phyloP scores from a whole-genome alignment of 805 yeast genomes.

The Candida taoyuanica region DNA sequence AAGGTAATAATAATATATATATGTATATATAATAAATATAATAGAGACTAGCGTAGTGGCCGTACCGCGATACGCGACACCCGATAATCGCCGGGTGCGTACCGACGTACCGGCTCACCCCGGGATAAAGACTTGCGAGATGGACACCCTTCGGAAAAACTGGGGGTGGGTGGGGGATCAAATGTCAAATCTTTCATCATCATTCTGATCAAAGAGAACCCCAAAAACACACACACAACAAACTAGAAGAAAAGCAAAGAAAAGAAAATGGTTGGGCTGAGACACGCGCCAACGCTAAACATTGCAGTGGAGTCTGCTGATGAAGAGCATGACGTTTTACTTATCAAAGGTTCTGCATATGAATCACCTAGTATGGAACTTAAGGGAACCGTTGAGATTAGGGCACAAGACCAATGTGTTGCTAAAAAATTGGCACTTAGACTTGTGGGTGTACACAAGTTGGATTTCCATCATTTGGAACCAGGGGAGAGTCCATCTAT shows the following conservation, averaged over 20 bases:
- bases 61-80: too few species aligned
- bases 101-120: too few species aligned
- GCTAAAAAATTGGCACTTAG: constrained; percentile 56
- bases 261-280: constrained; percentile 5
- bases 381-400: constrained; percentile 68
- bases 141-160: too few species aligned
- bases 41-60: too few species aligned
- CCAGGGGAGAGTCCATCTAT: constrained; percentile 33
- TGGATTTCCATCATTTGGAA: constrained; percentile 46
- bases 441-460: constrained; percentile 55
- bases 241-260: background rate
- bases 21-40: background rate
- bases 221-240: background rate
- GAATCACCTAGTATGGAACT: constrained; percentile 71
- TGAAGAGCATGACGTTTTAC: constrained; percentile 48
- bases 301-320: constrained; percentile 29
- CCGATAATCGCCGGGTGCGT: too few species aligned
- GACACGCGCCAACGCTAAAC: constrained; percentile 6
- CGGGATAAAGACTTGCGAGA: too few species aligned
- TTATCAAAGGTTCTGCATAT: constrained; percentile 67
- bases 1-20: background rate
- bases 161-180: too few species aligned
- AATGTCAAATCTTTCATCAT: too few species aligned
- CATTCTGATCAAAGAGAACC: too few species aligned
- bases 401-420: constrained; percentile 60